Conservation (phyloP, 2,329 filamentous ascomycete genomes). For the Apiospora pterosperma region DNA sequence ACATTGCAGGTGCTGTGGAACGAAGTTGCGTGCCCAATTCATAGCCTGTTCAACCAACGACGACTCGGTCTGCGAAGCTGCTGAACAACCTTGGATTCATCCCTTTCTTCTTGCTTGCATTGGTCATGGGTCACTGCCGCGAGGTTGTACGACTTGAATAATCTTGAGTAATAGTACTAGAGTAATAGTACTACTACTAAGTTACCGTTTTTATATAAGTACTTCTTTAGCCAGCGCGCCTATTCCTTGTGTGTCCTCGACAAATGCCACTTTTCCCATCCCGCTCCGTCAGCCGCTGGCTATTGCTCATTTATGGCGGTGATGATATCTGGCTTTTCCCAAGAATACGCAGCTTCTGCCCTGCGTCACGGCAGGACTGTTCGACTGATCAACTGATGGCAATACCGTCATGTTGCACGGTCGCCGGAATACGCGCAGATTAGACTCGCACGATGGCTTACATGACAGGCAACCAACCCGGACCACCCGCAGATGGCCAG, state of each 20-base stretch:
- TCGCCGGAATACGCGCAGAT: neutral
- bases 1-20: neutral
- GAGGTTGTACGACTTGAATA: neutral
- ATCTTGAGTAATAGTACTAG: neutral
- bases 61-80: neutral
- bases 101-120: neutral
- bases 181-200: neutral
- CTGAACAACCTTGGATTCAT: neutral
- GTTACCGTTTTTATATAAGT: too few species aligned
- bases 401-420: neutral
- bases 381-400: conserved; percentile 1
- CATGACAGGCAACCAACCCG: neutral
- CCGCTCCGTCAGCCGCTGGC: neutral
- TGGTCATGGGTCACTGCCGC: neutral
- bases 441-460: neutral
- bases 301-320: neutral
- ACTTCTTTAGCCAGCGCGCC: neutral
- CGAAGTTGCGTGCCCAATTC: neutral
- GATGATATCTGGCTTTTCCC: neutral
- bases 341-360: neutral
- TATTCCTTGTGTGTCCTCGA: neutral
- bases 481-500: neutral
- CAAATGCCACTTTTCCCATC: neutral
- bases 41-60: neutral
- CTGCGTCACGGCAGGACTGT: neutral